A percentile compares a stretch with the other conserved stretches of the same genome.
phyloP scores from a whole-genome alignment of 1,284 basidiomycete genomes.

The Ustilago cynodontis region DNA sequence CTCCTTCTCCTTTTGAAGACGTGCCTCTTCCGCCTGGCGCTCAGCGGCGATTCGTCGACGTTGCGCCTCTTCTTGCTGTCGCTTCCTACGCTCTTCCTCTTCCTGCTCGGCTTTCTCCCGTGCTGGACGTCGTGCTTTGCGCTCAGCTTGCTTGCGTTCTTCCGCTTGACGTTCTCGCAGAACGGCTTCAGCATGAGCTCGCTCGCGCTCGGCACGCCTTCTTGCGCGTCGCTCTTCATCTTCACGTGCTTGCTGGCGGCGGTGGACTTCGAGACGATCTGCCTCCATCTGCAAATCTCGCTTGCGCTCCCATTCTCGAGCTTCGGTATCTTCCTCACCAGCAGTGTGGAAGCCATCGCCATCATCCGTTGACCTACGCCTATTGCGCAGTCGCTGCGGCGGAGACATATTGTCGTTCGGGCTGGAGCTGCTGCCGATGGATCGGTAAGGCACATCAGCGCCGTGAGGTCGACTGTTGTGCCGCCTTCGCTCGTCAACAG shows the following conservation, averaged over 20 bases:
- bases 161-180: slow-evolving; percentile 23
- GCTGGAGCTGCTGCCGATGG: slow-evolving; percentile 17
- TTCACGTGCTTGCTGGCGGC: slow-evolving; percentile 29
- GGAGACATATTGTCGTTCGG: not conserved
- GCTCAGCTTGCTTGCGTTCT: slow-evolving; percentile 23
- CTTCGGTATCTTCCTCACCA: slow-evolving; percentile 44
- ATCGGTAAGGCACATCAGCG: slow-evolving; percentile 12
- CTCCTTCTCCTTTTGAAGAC: slow-evolving; percentile 27
- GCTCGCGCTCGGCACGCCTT: slow-evolving; percentile 28
- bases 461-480: slow-evolving; percentile 10
- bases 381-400: slow-evolving; percentile 17
- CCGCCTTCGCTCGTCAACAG: slow-evolving; percentile 22
- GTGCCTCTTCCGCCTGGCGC: slow-evolving; percentile 27
- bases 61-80: slow-evolving; percentile 29
- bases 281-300: slow-evolving; percentile 41
- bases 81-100: slow-evolving; percentile 18
- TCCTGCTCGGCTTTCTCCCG: slow-evolving; percentile 25
- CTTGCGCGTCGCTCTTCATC: slow-evolving; percentile 34
- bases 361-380: slow-evolving; percentile 38
- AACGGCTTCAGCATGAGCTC: slow-evolving; percentile 12
- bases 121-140: slow-evolving; percentile 29
- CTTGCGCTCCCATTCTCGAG: slow-evolving; percentile 45
- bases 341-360: slow-evolving; percentile 44
- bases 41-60: slow-evolving; percentile 28
- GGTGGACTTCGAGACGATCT: slow-evolving; percentile 35